Conservation (phyloP, 495 filamentous ascomycete genomes). For the Penicillium manginii region DNA sequence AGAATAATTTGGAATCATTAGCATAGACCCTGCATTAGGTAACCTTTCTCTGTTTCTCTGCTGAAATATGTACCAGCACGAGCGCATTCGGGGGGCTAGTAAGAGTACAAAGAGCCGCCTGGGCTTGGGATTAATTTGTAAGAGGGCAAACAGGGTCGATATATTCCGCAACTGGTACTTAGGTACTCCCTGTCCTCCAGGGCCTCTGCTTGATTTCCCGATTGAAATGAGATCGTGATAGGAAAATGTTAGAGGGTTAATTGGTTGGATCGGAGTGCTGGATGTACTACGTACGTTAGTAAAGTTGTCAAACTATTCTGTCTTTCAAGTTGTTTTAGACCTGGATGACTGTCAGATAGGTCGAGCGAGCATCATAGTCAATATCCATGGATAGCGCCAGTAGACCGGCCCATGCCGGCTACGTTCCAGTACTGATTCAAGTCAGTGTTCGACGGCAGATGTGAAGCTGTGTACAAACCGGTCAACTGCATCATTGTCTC, state of each 20-base stretch:
- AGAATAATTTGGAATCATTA: conserved; percentile 8
- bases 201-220: not conserved
- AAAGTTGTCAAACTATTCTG: no score
- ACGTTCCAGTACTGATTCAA: no score
- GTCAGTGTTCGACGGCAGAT: no score
- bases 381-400: no score
- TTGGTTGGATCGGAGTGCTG: not conserved
- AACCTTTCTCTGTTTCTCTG: not conserved
- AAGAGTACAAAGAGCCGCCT: conserved; percentile 1
- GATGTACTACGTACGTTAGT: not conserved
- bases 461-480: not conserved
- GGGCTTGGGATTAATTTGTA: not conserved
- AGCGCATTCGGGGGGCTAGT: not conserved
- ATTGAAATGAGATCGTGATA: not conserved
- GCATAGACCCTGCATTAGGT: not conserved
- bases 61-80: no score
- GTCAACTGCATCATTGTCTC: not conserved
- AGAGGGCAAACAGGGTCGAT: not conserved
- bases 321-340: no score
- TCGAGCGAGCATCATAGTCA: not conserved
- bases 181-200: no score
- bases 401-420: no score
- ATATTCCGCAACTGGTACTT: no score
- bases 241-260: not conserved
- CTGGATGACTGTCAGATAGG: not conserved